A percentile compares a stretch with the other conserved stretches of the same genome.
Conservation (phyloP, 345 rosid genomes). For the Barbarea vulgaris region DNA sequence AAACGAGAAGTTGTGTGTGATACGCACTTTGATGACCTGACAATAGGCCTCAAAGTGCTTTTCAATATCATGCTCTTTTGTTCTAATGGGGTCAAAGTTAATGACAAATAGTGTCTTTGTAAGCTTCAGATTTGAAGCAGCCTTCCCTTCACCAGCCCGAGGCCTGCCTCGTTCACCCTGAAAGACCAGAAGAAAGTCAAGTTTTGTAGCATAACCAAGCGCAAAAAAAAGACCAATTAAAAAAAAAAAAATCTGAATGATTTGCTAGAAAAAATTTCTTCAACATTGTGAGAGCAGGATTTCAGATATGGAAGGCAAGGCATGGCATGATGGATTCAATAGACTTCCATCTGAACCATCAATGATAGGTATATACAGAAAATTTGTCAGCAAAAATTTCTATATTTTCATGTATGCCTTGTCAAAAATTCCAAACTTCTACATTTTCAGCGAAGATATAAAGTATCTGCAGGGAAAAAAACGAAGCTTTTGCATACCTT, state of each 20-base stretch:
- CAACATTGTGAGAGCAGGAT: too few relatives aligned
- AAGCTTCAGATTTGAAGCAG: constrained; percentile 59
- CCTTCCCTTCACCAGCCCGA: constrained; percentile 55
- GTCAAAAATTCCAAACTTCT: too few relatives aligned
- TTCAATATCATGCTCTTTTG: constrained; percentile 65
- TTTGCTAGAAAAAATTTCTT: constrained; percentile 72
- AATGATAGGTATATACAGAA: too few relatives aligned
- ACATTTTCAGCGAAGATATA: too few relatives aligned
- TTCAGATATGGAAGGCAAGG: constrained; percentile 60
- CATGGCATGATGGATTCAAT: constrained; percentile 56
- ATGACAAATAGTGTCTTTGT: constrained; percentile 85
- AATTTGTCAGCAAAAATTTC: too few relatives aligned
- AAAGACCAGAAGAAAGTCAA: constrained; percentile 33
- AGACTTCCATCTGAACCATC: constrained; percentile 69
- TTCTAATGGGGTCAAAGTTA: constrained; percentile 74
- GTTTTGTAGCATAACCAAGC: constrained; percentile 47
- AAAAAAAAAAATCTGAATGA: constrained; percentile 52
- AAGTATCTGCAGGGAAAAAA: neutral
- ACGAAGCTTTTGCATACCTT: constrained; percentile 56
- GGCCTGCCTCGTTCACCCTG: constrained; percentile 73
- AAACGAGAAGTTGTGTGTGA: constrained; percentile 79
- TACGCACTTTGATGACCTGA: constrained; percentile 64
- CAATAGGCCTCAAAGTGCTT: constrained; percentile 80
- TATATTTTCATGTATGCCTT: too few relatives aligned
- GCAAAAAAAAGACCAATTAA: constrained; percentile 41